Base-by-base conservation (phyloP, 2,329 filamentous ascomycete genomes). In the Beauveria australis region DNA sequence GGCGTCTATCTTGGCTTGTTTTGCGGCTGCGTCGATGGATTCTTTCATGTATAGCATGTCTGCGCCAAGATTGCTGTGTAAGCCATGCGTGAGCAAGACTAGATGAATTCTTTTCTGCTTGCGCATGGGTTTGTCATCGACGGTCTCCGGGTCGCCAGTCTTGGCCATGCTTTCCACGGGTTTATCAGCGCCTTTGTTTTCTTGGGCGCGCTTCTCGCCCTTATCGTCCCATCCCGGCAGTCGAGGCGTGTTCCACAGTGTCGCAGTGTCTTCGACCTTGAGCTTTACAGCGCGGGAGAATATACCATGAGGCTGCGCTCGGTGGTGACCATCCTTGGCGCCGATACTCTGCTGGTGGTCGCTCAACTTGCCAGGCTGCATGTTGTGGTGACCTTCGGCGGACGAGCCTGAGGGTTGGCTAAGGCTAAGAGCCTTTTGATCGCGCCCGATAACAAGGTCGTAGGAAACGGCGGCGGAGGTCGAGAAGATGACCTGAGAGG, bases 11-110 rank as follows among this genome's bases (percentile, higher is more conserved):
- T 87, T 87, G 30, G 90, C 88, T 70, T 93, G 86, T 67, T 79
- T 87, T 4, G 88, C 88, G 3, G 90, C 87, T 30, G 86, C 85
- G 75, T 99, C 94, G 64, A 99, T 97, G 73, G 91, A 96, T 74
- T 99, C 94, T 71, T 99, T 99, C 72, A 99, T 76, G 71, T 90
- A 99, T 22, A 99, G 79, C 94, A 99, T 96, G 72, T 99, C 94
- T 24, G 92, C 89, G 5, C 94, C 91, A 14, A 97, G 80, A 72
- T 99, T 99, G 74, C 93, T 96, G 73, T 99, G 94, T 64, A 99
- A 74, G 0, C 94, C 94, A 75, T 99, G 94, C 0, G 94, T 97
- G 54, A 99, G 76, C 40, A 99, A 81, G 26, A 99, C 94, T 47
- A 99, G 78, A 71, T 99, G 94, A 2, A 99, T 80, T 65, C 88